phyloP scores from a whole-genome alignment of 2,329 filamentous ascomycete species.

The Fusarium armeniacum region DNA sequence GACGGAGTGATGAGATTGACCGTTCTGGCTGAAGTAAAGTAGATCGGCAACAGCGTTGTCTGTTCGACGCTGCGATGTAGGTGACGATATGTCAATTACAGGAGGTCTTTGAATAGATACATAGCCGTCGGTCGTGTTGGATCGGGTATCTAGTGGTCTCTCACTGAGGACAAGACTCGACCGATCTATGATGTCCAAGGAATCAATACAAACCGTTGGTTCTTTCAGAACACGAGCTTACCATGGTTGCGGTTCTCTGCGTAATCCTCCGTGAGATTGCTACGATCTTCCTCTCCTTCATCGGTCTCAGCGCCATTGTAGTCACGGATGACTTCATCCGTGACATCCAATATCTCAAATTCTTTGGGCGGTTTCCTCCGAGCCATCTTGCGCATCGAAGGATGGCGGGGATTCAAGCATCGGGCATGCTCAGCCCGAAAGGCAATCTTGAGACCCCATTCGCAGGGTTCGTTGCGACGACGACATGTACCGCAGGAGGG shows the following conservation, averaged over 20 bases:
- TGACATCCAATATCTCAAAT: conserved; percentile 57
- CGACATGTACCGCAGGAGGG: conserved; percentile 55
- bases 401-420: conserved; percentile 52
- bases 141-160: conserved; percentile 3
- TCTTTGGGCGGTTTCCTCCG: conserved; percentile 47
- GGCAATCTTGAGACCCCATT: conserved; percentile 57
- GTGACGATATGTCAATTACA: conserved; percentile 27
- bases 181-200: background rate
- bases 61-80: conserved; percentile 50
- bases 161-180: conserved; percentile 3
- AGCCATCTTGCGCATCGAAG: conserved; percentile 54
- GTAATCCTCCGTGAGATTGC: conserved; percentile 18
- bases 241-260: conserved; percentile 2
- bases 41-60: conserved; percentile 56
- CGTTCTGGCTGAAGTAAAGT: conserved; percentile 54
- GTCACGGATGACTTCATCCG: conserved; percentile 56
- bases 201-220: background rate
- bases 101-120: conserved; percentile 14
- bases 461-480: conserved; percentile 52
- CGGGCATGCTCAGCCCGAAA: conserved; percentile 57
- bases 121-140: conserved; percentile 24
- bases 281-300: conserved; percentile 35
- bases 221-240: background rate
- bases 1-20: conserved; percentile 36
- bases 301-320: conserved; percentile 51